These are phyloP conservation scores for Miscanthus lutarioriparius DNA, from an alignment of 176 grass and related monocot genomes.

Conservation along the genomic window DNA sequence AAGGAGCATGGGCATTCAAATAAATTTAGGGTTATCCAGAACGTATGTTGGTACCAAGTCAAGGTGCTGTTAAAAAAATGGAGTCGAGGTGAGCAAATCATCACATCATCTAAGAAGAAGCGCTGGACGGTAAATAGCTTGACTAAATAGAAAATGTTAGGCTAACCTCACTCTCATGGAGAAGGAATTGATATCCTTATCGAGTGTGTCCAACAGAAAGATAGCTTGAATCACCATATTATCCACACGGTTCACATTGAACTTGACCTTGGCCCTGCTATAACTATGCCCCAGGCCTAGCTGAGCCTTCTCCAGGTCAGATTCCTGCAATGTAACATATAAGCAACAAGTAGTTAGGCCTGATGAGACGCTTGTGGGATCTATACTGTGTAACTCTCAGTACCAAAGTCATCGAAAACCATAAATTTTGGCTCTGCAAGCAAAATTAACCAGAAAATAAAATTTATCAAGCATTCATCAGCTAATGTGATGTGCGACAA, in stretches of 20 bases:
- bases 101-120: background rate
- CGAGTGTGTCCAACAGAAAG: slow-evolving; percentile 77
- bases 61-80: background rate
- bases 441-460: background rate
- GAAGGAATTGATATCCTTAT: slow-evolving; percentile 87
- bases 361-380: no score
- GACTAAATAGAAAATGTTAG: background rate
- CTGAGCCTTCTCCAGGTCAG: slow-evolving; percentile 70
- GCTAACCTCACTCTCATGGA: slow-evolving; percentile 89
- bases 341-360: background rate
- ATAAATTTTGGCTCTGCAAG: background rate
- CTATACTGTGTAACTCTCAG: background rate
- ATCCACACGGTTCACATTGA: slow-evolving; percentile 90
- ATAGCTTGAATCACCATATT: slow-evolving; percentile 94
- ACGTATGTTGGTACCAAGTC: background rate
- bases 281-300: slow-evolving; percentile 76
- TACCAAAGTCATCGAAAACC: background rate
- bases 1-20: background rate
- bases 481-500: background rate
- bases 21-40: background rate
- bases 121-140: background rate
- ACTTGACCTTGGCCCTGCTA: slow-evolving; percentile 89
- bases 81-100: background rate
- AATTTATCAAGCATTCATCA: background rate
- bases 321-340: slow-evolving; percentile 32